Evolutionary conservation across 164 flowering plant genomes (phyloP), one percentile per base, ranked within the genome.

Genomic region (grape (Vitis vinifera)): DNA sequence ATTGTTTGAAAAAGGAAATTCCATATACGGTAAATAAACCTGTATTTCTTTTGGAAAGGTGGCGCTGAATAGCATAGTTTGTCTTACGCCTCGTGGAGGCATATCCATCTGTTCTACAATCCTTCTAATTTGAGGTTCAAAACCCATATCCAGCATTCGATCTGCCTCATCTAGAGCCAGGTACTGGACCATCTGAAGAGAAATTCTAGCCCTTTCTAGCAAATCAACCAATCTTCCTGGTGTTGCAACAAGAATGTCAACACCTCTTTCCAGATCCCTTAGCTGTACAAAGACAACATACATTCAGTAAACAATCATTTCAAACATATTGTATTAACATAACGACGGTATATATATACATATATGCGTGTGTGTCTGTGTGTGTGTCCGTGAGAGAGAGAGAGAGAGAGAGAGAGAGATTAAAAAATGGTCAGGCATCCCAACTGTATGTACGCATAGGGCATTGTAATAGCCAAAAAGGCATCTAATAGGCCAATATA

Each of bases 111-210:
- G 70, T 51, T 67, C 70, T 19, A 62, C 65, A 62, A 62, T 62
- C 13, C 29, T 62, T 12, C 65, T 62, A 6, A 62, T 62, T 62
- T 62, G 70, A 67, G 70, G 70, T n/a, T 67, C 70, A 67, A 67
- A 67, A 51, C 62, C 70, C 70, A 67, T 67, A 67, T 67, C 69
- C 23, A 67, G 19, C 70, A 67, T 67, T 67, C 70, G 70, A 55
- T 67, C 70, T 23, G 70, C 70, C 62, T 67, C 70, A 44, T 67
- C 70, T 29, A 67, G 16, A 5, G 70, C 61, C 17, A 67, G 23
- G 19, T 67, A 55, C 29, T 16, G 9, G 11, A 67, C 16, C 70
- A 67, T 67, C 51, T 14, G 9, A 29, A 47, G 27, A 23, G 27
- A 23, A 62, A 62, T 10, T 62, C 65, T 62, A 15, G 49, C 65